These are phyloP conservation scores for Xylaria bambusicola DNA, from an alignment of 495 filamentous ascomycete species.

Conservation along the genomic window DNA sequence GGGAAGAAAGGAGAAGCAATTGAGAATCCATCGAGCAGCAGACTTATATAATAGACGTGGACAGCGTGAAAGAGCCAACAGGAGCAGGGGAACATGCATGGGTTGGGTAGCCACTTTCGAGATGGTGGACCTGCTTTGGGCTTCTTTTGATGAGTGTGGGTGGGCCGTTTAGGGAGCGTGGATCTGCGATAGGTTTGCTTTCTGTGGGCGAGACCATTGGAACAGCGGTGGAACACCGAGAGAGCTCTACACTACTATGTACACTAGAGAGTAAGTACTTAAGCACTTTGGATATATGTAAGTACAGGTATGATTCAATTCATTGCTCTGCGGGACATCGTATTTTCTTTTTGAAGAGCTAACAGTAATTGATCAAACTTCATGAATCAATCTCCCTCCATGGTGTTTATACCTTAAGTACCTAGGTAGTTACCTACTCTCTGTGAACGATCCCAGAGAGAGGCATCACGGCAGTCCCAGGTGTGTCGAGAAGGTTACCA, in stretches of 20 bases:
- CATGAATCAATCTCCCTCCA: neutral
- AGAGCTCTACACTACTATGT: no score
- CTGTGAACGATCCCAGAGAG: neutral
- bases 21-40: conserved; percentile 25
- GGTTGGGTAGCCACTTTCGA: conserved; percentile 8
- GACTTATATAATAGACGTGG: conserved; percentile 40
- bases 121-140: conserved; percentile 9
- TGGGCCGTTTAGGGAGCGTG: neutral
- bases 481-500: neutral
- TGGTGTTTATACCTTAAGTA: no score
- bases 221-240: no score
- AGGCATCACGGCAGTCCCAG: neutral
- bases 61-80: neutral
- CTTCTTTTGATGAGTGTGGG: conserved; percentile 14
- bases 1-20: conserved; percentile 32
- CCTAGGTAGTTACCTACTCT: no score
- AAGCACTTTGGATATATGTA: no score
- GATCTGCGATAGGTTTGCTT: no score
- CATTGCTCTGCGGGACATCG: neutral
- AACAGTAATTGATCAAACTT: neutral
- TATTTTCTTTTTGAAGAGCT: neutral
- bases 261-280: no score
- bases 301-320: neutral
- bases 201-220: no score
- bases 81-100: neutral